Evolutionary conservation across 2,329 filamentous ascomycete species (phyloP), one percentile per base, ranked within the genome.

Genomic region (Botrytis deweyae): DNA sequence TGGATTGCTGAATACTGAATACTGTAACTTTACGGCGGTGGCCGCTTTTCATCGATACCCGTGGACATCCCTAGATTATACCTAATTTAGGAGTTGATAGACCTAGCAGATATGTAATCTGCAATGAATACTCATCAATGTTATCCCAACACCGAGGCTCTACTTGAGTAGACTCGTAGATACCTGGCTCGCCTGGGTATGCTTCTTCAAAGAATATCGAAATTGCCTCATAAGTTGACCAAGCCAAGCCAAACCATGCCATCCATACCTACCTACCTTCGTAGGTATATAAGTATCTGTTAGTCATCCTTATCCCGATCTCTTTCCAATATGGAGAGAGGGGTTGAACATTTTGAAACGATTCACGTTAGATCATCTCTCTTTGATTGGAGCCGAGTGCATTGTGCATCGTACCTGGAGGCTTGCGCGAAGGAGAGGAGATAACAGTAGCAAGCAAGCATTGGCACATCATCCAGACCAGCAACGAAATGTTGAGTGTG

Each of bases 261-360:
- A 8, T 29, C 25, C 65, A 16, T 55, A 12, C 33, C 33, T 29
- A 40, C 25, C 33, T n/a, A 29, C 12, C 46, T 12, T n/a, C n/a
- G n/a, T n/a, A 33, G 33, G 33, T 33, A 38, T 20, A 12, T 29
- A 29, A 3, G 14, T 29, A 29, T 58, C 52, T 40, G 22, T 18
- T 29, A 40, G 20, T 52, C 49, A 52, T n/a, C 33, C 22, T 38
- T 20, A 38, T n/a, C 44, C 29, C 20, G 16, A 67, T 25, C 33
- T 46, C 33, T 14, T 52, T 12, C 6, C 7, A 18, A 20, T 33
- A 33, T 33, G 33, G 33, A 18, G 44, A 33, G 38, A 68, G 36
- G 49, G 64, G 29, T 44, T 49, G 65, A 40, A 55, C n/a, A 52
- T 55, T 40, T 68, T 58, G 49, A 68, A 55, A 68, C 65, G 36